Evolutionary conservation across 2,329 filamentous ascomycete species (phyloP).

Genomic region (Clonostachys byssicola): DNA sequence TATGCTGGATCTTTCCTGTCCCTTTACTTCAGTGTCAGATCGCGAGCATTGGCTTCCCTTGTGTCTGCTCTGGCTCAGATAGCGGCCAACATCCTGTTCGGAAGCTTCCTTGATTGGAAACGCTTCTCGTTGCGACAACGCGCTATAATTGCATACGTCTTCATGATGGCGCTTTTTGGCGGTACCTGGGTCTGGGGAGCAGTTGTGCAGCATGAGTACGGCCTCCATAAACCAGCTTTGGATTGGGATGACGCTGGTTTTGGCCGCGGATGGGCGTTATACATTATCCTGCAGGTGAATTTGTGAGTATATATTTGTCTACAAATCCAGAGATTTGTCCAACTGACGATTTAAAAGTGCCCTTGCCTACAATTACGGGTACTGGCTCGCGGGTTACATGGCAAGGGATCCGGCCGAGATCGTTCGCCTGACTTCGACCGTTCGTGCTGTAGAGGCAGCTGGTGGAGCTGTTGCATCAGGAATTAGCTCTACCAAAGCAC

Average conservation of each 20-base stretch:
- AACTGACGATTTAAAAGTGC: neutral
- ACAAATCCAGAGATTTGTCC: constrained; percentile 11
- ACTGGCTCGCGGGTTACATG: neutral
- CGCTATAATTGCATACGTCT: neutral
- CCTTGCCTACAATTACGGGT: neutral
- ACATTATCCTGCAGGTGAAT: constrained; percentile 12
- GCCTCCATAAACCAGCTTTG: constrained; percentile 3
- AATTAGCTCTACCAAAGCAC: neutral
- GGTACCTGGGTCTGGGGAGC: constrained; percentile 11
- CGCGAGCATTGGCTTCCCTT: constrained; percentile 67
- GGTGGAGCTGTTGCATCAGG: neutral
- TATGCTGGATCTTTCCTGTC: constrained; percentile 3
- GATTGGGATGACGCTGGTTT: constrained; percentile 11
- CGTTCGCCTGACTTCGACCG: neutral
- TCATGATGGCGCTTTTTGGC: constrained; percentile 4
- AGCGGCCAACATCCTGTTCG: constrained; percentile 12
- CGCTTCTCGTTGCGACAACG: constrained; percentile 6
- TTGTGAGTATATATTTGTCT: constrained; percentile 1
- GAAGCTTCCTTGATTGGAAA: constrained; percentile 13
- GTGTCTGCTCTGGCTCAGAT: constrained; percentile 36
- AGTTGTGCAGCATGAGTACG: constrained; percentile 9
- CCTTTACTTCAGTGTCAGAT: constrained; percentile 67
- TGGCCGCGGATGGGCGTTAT: constrained; percentile 11
- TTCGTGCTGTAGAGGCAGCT: neutral
- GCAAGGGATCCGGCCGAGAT: neutral